Evolutionary conservation across 1,284 basidiomycete species (phyloP).

Genomic region (Ustilago loliicola): DNA sequence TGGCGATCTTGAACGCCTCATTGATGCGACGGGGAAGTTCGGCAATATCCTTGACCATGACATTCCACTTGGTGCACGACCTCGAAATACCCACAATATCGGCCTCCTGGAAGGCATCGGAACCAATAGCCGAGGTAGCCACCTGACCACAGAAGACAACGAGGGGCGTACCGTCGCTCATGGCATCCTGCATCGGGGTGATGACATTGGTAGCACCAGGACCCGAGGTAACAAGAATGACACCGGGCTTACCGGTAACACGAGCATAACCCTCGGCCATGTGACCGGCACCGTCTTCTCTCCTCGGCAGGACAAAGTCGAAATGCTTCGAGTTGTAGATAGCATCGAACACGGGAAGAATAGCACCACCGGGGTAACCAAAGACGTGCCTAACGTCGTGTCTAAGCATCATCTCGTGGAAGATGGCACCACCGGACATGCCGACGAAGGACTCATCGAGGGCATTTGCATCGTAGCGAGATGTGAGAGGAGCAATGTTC

Average conservation of each 20-base stretch:
- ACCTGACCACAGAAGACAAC: conserved; percentile 98
- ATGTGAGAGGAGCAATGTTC: conserved; percentile 38
- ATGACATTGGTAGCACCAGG: conserved; percentile 98
- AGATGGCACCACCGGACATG: conserved; percentile 94
- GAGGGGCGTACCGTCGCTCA: conserved; percentile 93
- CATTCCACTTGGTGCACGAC: conserved; percentile 99
- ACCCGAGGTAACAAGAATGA: conserved; percentile 96
- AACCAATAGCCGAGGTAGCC: conserved; percentile 96
- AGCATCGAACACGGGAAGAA: conserved; percentile 98
- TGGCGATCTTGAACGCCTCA: conserved; percentile 99
- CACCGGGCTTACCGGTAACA: conserved; percentile 96
- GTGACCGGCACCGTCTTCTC: conserved; percentile 98
- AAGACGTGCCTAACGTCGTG: conserved; percentile 97
- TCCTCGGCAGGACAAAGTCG: conserved; percentile 93
- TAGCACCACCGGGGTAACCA: conserved; percentile 97
- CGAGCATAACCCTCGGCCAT: conserved; percentile 99
- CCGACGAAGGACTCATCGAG: conserved; percentile 80
- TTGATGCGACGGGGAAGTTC: conserved; percentile 96
- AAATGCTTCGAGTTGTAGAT: conserved; percentile 97
- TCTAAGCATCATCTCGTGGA: conserved; percentile 99
- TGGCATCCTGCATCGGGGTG: conserved; percentile 97
- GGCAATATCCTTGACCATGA: conserved; percentile 97
- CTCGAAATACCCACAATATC: conserved; percentile 96
- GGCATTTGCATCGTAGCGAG: conserved; percentile 49
- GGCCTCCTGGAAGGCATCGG: conserved; percentile 98